phyloP scores from a whole-genome alignment of 345 rosid species.

The Arabidopsis arenosa region DNA sequence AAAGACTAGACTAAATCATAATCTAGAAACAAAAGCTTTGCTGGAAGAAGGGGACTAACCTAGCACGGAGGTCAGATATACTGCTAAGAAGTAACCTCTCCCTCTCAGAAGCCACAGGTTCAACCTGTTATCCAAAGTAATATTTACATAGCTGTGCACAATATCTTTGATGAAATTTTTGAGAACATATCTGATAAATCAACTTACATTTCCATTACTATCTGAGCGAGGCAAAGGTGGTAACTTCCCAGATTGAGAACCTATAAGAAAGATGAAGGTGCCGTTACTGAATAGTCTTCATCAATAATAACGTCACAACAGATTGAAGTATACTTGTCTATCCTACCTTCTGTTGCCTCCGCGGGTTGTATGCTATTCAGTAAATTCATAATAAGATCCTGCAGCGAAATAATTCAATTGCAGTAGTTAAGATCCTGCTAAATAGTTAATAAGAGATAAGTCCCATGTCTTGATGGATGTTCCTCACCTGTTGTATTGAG shows the following conservation, averaged over 20 bases:
- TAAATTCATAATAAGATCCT: conserved; percentile 81
- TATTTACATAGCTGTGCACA: conserved; percentile 3
- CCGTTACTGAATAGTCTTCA: background rate
- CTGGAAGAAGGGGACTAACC: conserved; percentile 52
- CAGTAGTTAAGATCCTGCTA: conserved; percentile 8
- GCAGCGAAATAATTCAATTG: conserved; percentile 35
- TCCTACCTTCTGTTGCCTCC: conserved; percentile 75
- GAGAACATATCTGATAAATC: background rate
- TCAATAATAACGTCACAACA: conserved; percentile 19
- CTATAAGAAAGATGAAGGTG: conserved; percentile 50
- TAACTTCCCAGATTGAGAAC: conserved; percentile 80
- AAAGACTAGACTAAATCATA: conserved; percentile 5
- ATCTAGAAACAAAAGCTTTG: conserved; percentile 15
- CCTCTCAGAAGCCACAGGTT: conserved; percentile 64
- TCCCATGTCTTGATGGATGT: conserved; percentile 16
- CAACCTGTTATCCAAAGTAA: conserved; percentile 54
- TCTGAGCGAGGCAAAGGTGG: conserved; percentile 77
- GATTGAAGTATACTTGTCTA: conserved; percentile 29
- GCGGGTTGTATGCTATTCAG: conserved; percentile 69
- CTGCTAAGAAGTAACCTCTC: conserved; percentile 66
- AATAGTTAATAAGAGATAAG: background rate
- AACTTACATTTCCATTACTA: conserved; percentile 76
- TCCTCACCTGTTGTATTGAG: conserved; percentile 80
- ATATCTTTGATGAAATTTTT: conserved; percentile 3
- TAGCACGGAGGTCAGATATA: conserved; percentile 78